These are phyloP conservation scores for Danielia oregonensis DNA, from an alignment of 805 yeast species.

Conservation along the genomic window DNA sequence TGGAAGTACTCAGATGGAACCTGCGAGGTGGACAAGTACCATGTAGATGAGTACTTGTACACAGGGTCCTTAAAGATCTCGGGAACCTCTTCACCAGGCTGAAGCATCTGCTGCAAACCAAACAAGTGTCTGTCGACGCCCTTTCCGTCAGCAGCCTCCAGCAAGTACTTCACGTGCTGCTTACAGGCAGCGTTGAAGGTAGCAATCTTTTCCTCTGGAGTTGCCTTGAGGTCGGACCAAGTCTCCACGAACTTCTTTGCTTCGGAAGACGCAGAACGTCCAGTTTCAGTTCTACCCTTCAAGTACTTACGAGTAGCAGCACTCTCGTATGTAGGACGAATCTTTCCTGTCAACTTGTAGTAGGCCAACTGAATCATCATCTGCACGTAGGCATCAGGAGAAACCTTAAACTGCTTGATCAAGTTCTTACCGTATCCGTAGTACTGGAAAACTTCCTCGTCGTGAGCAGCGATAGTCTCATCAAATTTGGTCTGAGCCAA, in stretches of 20 bases:
- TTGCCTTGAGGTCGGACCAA: slow-evolving; percentile 56
- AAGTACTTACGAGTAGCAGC: slow-evolving; percentile 89
- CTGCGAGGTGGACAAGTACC: slow-evolving; percentile 90
- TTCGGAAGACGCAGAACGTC: slow-evolving; percentile 76
- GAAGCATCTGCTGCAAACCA: slow-evolving; percentile 74
- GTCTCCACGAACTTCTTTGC: slow-evolving; percentile 66
- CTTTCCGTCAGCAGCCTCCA: slow-evolving; percentile 74
- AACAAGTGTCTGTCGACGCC: slow-evolving; percentile 94
- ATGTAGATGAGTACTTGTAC: slow-evolving; percentile 69
- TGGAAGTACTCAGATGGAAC: slow-evolving; percentile 75
- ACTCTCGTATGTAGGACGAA: slow-evolving; percentile 91
- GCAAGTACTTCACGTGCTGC: slow-evolving; percentile 71
- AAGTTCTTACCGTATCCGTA: slow-evolving; percentile 81
- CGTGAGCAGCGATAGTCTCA: slow-evolving; percentile 58
- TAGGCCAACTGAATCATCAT: slow-evolving; percentile 89
- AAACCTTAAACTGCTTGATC: slow-evolving; percentile 77
- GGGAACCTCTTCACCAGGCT: slow-evolving; percentile 57
- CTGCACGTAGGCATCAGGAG: slow-evolving; percentile 94
- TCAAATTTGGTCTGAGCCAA: slow-evolving; percentile 56
- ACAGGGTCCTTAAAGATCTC: slow-evolving; percentile 73
- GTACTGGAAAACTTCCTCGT: slow-evolving; percentile 75
- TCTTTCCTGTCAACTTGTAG: slow-evolving; percentile 73
- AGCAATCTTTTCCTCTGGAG: slow-evolving; percentile 54
- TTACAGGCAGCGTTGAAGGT: slow-evolving; percentile 70
- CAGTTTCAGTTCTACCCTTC: slow-evolving; percentile 92